Evolutionary conservation across 805 yeast species (phyloP), one percentile per base, ranked within the genome.

Genomic region (Candida fluviatilis): DNA sequence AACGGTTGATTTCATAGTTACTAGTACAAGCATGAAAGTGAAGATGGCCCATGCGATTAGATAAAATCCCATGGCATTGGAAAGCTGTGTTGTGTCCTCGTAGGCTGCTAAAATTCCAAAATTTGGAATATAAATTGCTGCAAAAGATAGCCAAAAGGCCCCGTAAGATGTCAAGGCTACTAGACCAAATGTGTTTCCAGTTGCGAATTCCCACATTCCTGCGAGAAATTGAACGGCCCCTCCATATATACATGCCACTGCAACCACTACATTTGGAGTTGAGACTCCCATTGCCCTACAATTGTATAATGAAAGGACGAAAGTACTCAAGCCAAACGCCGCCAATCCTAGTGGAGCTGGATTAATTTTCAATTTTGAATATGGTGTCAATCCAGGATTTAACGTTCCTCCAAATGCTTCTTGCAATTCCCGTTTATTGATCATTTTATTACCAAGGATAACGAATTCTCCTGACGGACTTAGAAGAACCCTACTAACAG

Each of bases 71-170:
- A 80, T 52, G 3, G 83, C 85, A 47, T 72, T 64, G 7, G 50
- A 56, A 17, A 74, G 57, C 27, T 57, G 70, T 4, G 61, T 70
- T 4, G 51, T 54, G 14, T 45, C 46, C 19, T 45, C 53, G 48
- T 80, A 82, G 12, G 88, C 80, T 3, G 58, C 62, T 18, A 57
- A 59, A 40, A 82, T 77, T 23, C 84, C 84, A 57, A 82, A 83
- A 52, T 77, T 72, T 11, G 71, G 71, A 28, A 81, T 64, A 44
- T 73, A 58, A 32, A 83, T 70, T 2, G 86, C 81, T 23, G 76
- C 82, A 50, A 61, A 83, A 16, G 81, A 61, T 50, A 81, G 53
- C 89, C 89, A 82, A 57, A 82, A 83, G 3, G 81, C 83, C 36
- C 89, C 89, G 48, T 68, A 80, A 3, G 82, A 75, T 33, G 74